These are phyloP conservation scores for Trichosporon ovoides DNA, from an alignment of 1,284 basidiomycete genomes.

Conservation along the genomic window DNA sequence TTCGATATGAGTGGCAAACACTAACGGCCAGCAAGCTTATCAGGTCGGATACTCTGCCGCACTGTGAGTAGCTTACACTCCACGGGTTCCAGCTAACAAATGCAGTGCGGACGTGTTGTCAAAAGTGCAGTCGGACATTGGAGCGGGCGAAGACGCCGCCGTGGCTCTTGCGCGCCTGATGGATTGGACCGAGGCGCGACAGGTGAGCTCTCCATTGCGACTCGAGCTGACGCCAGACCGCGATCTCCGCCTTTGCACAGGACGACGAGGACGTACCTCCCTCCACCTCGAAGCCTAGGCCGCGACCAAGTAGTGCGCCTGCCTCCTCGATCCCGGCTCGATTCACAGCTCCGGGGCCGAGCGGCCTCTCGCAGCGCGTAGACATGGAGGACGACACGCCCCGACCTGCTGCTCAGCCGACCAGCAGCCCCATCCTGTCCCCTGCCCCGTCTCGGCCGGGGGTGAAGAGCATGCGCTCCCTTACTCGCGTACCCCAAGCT, in stretches of 20 bases:
- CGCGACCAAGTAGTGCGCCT: not conserved
- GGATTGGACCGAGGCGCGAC: conserved; percentile 50
- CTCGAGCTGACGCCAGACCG: conserved; percentile 23
- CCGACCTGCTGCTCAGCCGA: not conserved
- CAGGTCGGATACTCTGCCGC: conserved; percentile 48
- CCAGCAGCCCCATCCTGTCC: not conserved
- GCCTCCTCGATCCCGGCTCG: conserved; percentile 1
- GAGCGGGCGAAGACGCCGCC: conserved; percentile 39
- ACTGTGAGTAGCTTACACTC: conserved; percentile 33
- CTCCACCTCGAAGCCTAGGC: not conserved
- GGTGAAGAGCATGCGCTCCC: not conserved
- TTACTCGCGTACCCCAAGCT: not conserved
- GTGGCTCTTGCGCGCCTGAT: conserved; percentile 46
- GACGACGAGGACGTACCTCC: conserved; percentile 35
- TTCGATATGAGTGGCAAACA: not conserved
- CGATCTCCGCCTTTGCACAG: conserved; percentile 40
- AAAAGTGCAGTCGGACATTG: conserved; percentile 43
- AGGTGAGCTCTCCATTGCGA: conserved; percentile 27
- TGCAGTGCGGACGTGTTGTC: conserved; percentile 42
- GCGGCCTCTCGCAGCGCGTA: not conserved
- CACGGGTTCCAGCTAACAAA: conserved; percentile 9
- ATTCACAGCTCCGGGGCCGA: not conserved
- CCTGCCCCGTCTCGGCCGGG: not conserved
- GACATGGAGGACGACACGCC: conserved; percentile 1
- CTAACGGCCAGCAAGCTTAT: conserved; percentile 45